Evolutionary conservation across 306 rosid genomes (phyloP).

Genomic region (Cucumis hystrix): DNA sequence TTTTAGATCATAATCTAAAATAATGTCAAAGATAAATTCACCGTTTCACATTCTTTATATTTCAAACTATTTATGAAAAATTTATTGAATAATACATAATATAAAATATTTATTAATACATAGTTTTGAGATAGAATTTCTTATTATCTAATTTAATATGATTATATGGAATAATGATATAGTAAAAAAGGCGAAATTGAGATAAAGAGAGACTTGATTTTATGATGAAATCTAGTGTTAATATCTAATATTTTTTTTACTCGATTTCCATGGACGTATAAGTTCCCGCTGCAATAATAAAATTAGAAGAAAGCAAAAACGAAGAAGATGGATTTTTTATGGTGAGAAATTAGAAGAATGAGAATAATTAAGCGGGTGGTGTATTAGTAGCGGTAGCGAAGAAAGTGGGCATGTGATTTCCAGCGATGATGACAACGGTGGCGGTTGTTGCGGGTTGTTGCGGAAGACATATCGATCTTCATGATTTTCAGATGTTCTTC

Average conservation of each 20-base stretch:
- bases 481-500: neutral
- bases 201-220: neutral
- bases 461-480: neutral
- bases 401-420: conserved; percentile 30
- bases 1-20: no score
- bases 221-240: no score
- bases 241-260: neutral
- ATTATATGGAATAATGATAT: no score
- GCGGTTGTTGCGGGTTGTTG: neutral
- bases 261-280: neutral
- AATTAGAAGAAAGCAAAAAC: neutral
- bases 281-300: neutral
- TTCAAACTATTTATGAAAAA: no score
- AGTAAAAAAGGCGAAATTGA: neutral
- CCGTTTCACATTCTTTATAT: no score
- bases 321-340: neutral
- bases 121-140: no score
- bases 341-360: neutral
- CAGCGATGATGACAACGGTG: conserved; percentile 29
- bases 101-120: no score
- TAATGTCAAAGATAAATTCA: no score
- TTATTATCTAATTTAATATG: no score
- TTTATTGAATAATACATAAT: no score
- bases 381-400: conserved; percentile 20
- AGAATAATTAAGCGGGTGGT: neutral